These are phyloP conservation scores for apple (Malus domestica) DNA, from an alignment of 306 rosid genomes.

Conservation along the genomic window ASM211411v1 NC_041803.1:31290501-31291000, in stretches of 20 bases:
- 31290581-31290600: too few species aligned
- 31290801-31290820: neutral
- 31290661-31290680: neutral
- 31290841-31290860: too few species aligned
- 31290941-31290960: constrained; percentile 30
- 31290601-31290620: too few species aligned
- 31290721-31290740: neutral
- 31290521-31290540: too few species aligned
- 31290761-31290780: neutral
- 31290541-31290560: too few species aligned
- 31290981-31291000: constrained; percentile 45
- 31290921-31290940: neutral
- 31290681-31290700: neutral
- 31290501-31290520: too few species aligned
- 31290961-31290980: constrained; percentile 43
- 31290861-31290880: neutral
- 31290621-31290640: too few species aligned
- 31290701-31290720: neutral
- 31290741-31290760: neutral
- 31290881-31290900: too few species aligned
- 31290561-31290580: too few species aligned
- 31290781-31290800: constrained; percentile 6
- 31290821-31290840: neutral
- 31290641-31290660: too few species aligned
- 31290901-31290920: too few species aligned